Percentiles rank a stretch among this genome's conserved stretches.
Evolutionary conservation across 768 basidiomycete genomes (phyloP).

Genomic region (Strobilomyces confusus): DNA sequence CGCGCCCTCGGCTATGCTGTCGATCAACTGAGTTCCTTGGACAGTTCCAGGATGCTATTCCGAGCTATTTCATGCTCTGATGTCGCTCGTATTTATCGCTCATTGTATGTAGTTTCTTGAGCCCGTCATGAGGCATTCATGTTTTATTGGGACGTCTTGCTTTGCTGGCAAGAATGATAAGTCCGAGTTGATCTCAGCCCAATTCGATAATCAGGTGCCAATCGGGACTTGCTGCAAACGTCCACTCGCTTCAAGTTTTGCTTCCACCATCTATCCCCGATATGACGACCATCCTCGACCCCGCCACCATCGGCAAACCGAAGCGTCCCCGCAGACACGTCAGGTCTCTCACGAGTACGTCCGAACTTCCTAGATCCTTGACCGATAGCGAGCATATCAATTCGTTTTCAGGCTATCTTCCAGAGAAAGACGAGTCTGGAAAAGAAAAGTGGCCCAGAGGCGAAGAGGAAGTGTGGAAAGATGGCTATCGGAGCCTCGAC

Average conservation of each 20-base stretch:
- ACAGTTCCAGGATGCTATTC: conserved; percentile 8
- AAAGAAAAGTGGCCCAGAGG: conserved; percentile 86
- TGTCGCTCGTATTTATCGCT: neutral
- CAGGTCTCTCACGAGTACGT: conserved; percentile 59
- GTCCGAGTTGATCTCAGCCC: too few relatives aligned
- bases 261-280: neutral
- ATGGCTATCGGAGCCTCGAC: conserved; percentile 52
- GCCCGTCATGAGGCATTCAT: neutral
- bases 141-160: neutral
- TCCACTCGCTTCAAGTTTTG: neutral
- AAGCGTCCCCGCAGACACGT: conserved; percentile 59
- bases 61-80: conserved; percentile 17
- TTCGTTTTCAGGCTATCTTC: conserved; percentile 61
- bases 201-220: neutral
- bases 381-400: neutral
- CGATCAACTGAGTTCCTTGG: neutral
- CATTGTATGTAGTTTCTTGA: neutral
- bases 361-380: neutral
- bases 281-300: conserved; percentile 68
- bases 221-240: neutral
- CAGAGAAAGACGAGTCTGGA: conserved; percentile 70
- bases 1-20: neutral
- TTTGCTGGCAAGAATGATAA: neutral
- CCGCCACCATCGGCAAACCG: conserved; percentile 57
- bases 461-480: conserved; percentile 73